Evolutionary conservation across 306 rosid genomes (phyloP), one percentile per base, ranked within the genome.

Genomic region (Ammopiptanthus mongolicus): DNA sequence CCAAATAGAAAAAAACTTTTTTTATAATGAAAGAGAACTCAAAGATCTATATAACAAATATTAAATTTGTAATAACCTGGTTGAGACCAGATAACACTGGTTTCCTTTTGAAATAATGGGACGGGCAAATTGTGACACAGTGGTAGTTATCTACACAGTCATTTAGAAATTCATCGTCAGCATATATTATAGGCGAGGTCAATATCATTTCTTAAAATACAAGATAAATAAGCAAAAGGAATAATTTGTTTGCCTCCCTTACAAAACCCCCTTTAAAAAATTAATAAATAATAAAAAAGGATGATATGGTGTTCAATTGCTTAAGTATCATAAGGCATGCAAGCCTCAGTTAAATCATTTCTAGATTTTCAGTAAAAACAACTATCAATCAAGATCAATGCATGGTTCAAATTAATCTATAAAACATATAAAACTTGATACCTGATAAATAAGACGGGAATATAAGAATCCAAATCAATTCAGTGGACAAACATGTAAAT

Each of bases 51-150:
- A 55, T 29, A 55, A 70, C 76, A 67, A 28, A 66, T 44, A 37
- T 58, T 50, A 21, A 72, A 74, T 82, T 44, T 11, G 57, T 50
- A 73, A 68, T 66, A 65, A 95, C 99, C 97, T 92, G 84, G 81
- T 84, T 74, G 89, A 70, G 79, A 92, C 91, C 50, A 87, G 78
- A 86, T 90, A 95, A 85, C 99, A 95, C 76, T 90, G 97, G 77
- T 29, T 83, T 86, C 96, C 97, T 84, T 90, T 89, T 9, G 96
- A 86, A 70, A 79, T 78, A 42, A 75, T 68, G 71, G 89, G 93
- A 70, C 65, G 83, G 41, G 78, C 88, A 62, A 80, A 82, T 76
- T 81, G 96, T 80, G 96, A 88, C 68, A 88, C 97, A 11, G 76
- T 75, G n/a, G 87, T 82, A 73, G 87, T 90, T 78, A 95, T 81